These are phyloP conservation scores for Grosmannia clavigera DNA, from an alignment of 2,329 filamentous ascomycete genomes.

Conservation along the genomic window DNA sequence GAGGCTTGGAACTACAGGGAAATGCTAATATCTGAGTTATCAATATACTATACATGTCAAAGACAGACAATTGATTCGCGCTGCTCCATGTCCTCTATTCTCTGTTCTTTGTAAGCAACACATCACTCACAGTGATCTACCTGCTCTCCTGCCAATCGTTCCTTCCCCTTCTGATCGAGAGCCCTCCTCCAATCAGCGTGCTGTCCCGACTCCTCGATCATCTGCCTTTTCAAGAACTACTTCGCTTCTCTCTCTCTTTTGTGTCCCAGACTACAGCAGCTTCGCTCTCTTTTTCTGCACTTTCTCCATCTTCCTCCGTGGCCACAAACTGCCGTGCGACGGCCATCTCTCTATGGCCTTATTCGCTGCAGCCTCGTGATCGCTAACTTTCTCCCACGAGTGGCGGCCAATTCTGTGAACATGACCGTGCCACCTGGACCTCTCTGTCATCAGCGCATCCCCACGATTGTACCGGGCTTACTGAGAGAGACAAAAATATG, in stretches of 20 bases:
- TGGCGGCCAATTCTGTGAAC: too few species aligned
- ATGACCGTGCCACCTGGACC: too few species aligned
- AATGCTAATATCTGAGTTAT: too few species aligned
- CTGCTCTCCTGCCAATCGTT: background rate
- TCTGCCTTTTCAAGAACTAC: too few species aligned
- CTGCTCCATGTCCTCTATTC: too few species aligned
- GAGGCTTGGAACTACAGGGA: background rate
- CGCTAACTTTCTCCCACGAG: too few species aligned
- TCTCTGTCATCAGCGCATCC: too few species aligned
- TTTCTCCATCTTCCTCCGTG: background rate
- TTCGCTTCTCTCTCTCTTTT: background rate
- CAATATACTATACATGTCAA: background rate
- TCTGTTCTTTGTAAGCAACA: background rate
- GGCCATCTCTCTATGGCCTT: background rate
- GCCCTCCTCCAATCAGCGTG: too few species aligned
- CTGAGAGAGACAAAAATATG: background rate
- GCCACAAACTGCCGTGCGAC: background rate
- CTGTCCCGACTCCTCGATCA: too few species aligned
- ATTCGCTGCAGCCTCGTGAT: too few species aligned
- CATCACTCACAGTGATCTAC: background rate
- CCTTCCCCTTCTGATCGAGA: too few species aligned
- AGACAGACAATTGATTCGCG: background rate
- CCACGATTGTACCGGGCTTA: background rate
- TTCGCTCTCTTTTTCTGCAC: background rate
- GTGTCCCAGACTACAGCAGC: background rate